Evolutionary conservation across 2,329 filamentous ascomycete species (phyloP), one percentile per base, ranked within the genome.

Genomic region (Aspergillus japonicus): DNA sequence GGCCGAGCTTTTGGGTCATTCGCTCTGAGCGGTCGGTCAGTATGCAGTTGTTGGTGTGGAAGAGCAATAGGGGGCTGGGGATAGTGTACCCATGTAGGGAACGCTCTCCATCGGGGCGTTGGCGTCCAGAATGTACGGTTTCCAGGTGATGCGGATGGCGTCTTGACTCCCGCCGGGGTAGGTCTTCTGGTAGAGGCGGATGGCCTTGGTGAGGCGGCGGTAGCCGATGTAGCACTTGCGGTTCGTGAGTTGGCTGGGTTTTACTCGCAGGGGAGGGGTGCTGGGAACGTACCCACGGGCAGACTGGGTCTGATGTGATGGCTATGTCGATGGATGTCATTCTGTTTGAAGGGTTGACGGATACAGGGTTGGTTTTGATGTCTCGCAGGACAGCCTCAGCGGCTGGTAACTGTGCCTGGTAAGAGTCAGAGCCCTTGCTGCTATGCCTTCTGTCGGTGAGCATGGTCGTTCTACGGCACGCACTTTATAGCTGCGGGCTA

Each of bases 171-270:
- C 77, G 7, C 69, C 71, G 0, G 77, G 77, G 56, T 78, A 78
- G 1, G 73, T 77, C 55, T 75, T 77, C 23, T 73, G 69, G 64
- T 76, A 78, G 0, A 80, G 67, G 0, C 64, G 47, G 33, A 80
- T 78, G 50, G 77, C 74, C 54, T 60, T 65, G 33, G 78, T 71
- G 1, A 80, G 70, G 26, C 68, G 72, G 26, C 71, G 71, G 26
- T 78, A 75, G 58, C 73, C 76, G 29, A 80, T 76, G 63, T 77
- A 79, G 66, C 78, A 79, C 76, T 74, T 11, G 4, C 3, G 8
- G 5, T 23, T 42, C 2, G 1, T 26, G 8, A 8, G 11, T 11
- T 12, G 73, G 73, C 63, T 73, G 2, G 3, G 10, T 42, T 2
- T 47, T 3, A 7, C 33, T 16, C 16, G n/a, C 49, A 12, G 33